Evolutionary conservation across 129 eudicot species (phyloP).

Genomic region (Cynara cardunculus): DNA sequence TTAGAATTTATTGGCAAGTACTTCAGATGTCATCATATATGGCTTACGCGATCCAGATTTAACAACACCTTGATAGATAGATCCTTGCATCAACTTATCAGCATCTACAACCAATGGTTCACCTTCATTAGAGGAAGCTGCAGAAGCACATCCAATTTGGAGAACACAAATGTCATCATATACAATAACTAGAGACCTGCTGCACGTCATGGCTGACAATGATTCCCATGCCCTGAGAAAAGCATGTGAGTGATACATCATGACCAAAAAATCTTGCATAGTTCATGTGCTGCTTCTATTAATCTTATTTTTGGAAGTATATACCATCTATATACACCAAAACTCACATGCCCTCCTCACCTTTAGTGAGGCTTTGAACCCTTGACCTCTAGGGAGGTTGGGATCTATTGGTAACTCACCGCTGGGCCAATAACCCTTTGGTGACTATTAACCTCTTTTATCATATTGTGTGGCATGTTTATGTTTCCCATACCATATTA

Average conservation of each 20-base stretch:
- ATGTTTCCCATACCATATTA: slow-evolving; percentile 53
- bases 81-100: slow-evolving; percentile 62
- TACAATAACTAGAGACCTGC: slow-evolving; percentile 80
- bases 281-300: not conserved
- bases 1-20: not conserved
- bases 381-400: not conserved
- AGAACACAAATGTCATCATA: slow-evolving; percentile 65
- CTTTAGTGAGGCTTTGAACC: not conserved
- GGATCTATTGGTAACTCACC: not conserved
- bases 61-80: slow-evolving; percentile 59
- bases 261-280: not conserved
- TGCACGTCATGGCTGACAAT: slow-evolving; percentile 63
- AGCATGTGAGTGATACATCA: slow-evolving; percentile 4
- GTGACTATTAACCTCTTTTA: not conserved
- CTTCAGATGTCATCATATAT: not conserved
- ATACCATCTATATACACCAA: not conserved
- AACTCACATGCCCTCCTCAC: not conserved
- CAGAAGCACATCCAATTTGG: slow-evolving; percentile 83
- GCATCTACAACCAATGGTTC: slow-evolving; percentile 58
- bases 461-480: slow-evolving; percentile 1
- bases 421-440: not conserved
- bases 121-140: slow-evolving; percentile 41
- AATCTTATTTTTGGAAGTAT: too few relatives aligned
- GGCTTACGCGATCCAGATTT: slow-evolving; percentile 87
- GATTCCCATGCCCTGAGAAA: slow-evolving; percentile 91